These are phyloP conservation scores for Syncephalis plumigaleata DNA, from an alignment of 371 early-diverging fungal genomes.

Conservation along the genomic window DNA sequence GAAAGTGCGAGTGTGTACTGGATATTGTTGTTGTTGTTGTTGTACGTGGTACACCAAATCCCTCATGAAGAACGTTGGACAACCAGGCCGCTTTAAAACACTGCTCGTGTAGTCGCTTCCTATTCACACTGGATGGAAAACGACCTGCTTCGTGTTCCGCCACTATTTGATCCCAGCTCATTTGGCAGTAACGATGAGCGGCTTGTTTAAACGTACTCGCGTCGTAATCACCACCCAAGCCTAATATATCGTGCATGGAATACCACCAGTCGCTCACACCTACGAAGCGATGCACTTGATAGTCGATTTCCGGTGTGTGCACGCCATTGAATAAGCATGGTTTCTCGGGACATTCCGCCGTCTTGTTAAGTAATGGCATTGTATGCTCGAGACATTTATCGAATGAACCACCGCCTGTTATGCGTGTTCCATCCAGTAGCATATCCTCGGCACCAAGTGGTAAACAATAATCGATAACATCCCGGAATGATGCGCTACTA, in stretches of 20 bases:
- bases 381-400: slow-evolving; percentile 43
- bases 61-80: slow-evolving; percentile 71
- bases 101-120: slow-evolving; percentile 58
- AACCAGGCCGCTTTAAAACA: slow-evolving; percentile 94
- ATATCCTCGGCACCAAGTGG: slow-evolving; percentile 35
- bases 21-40: slow-evolving; percentile 18
- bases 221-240: slow-evolving; percentile 64
- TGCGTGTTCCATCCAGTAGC: slow-evolving; percentile 15
- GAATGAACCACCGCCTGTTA: slow-evolving; percentile 54
- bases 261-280: slow-evolving; percentile 95
- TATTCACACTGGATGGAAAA: slow-evolving; percentile 10
- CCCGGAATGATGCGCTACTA: background rate
- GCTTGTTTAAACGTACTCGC: slow-evolving; percentile 42
- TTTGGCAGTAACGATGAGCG: slow-evolving; percentile 51
- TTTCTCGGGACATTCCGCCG: slow-evolving; percentile 39
- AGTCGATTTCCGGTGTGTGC: slow-evolving; percentile 67
- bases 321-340: slow-evolving; percentile 89
- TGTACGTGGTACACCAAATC: slow-evolving; percentile 51
- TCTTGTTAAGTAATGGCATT: slow-evolving; percentile 57
- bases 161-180: slow-evolving; percentile 39
- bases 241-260: slow-evolving; percentile 58
- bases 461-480: slow-evolving; percentile 62
- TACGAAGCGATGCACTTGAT: slow-evolving; percentile 56
- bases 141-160: slow-evolving; percentile 16
- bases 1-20: slow-evolving; percentile 47